Conservation (phyloP, 2,329 filamentous ascomycete species). For the Alternaria longipes region DNA sequence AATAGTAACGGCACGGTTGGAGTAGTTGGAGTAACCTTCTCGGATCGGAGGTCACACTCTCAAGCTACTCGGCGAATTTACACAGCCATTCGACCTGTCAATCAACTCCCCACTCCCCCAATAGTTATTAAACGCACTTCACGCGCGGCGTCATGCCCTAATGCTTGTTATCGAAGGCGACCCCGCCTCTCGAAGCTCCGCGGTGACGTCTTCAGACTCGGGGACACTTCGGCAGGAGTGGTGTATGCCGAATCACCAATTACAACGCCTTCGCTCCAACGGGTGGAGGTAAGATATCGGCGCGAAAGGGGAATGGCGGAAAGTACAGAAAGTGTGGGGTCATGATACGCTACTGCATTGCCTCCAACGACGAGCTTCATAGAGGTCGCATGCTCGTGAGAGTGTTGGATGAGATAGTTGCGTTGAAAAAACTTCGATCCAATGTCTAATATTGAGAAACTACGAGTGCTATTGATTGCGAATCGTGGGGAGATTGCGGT, state of each 20-base stretch:
- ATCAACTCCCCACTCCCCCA: not conserved
- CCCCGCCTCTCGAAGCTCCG: slow-evolving; percentile 20
- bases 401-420: not conserved
- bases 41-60: not conserved
- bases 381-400: not conserved
- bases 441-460: slow-evolving; percentile 47
- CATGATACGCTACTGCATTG: not conserved
- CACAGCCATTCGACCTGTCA: not conserved
- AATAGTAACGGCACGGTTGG: not conserved
- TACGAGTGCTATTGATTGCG: slow-evolving; percentile 65
- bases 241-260: slow-evolving; percentile 15
- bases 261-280: slow-evolving; percentile 10
- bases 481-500: slow-evolving; percentile 68
- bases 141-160: slow-evolving; percentile 21
- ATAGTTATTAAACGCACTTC: slow-evolving; percentile 10
- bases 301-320: slow-evolving; percentile 11
- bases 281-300: slow-evolving; percentile 3
- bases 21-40: slow-evolving; percentile 6
- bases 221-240: not conserved
- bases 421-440: not conserved
- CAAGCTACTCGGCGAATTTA: not conserved
- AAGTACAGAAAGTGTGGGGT: slow-evolving; percentile 12
- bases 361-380: slow-evolving; percentile 1
- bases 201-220: slow-evolving; percentile 25
- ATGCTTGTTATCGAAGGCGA: slow-evolving; percentile 20